Evolutionary conservation across 805 yeast species (phyloP).

Genomic region (Teunomyces stri): DNA sequence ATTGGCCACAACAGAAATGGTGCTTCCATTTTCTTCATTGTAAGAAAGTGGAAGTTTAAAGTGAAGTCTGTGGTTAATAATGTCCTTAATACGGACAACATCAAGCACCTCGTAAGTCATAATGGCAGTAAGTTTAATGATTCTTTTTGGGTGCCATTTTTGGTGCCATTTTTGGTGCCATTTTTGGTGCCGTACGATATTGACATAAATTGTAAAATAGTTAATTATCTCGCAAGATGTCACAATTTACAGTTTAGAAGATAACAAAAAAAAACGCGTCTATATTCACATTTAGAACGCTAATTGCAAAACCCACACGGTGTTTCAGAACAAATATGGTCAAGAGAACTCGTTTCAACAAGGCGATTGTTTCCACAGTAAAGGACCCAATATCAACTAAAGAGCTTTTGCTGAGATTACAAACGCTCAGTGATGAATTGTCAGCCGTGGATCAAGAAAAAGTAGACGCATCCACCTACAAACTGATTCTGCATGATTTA

Average conservation of each 20-base stretch:
- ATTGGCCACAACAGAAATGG: conserved; percentile 25
- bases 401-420: conserved; percentile 57
- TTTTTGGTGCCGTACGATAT: background rate
- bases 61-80: background rate
- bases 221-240: background rate
- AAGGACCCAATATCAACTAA: conserved; percentile 58
- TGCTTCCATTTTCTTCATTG: background rate
- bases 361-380: conserved; percentile 54
- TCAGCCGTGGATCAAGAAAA: conserved; percentile 60
- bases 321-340: background rate
- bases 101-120: conserved; percentile 1
- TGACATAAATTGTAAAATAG: background rate
- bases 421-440: conserved; percentile 60
- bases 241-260: background rate
- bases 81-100: conserved; percentile 2
- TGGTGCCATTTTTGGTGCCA: conserved; percentile 1
- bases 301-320: background rate
- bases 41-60: conserved; percentile 3
- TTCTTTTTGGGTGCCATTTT: background rate
- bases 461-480: conserved; percentile 45
- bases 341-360: conserved; percentile 30
- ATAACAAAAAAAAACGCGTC: background rate
- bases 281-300: background rate
- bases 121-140: background rate
- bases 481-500: conserved; percentile 47